Evolutionary conservation across 495 filamentous ascomycete species (phyloP).

Genomic region (Cercophora scortea): DNA sequence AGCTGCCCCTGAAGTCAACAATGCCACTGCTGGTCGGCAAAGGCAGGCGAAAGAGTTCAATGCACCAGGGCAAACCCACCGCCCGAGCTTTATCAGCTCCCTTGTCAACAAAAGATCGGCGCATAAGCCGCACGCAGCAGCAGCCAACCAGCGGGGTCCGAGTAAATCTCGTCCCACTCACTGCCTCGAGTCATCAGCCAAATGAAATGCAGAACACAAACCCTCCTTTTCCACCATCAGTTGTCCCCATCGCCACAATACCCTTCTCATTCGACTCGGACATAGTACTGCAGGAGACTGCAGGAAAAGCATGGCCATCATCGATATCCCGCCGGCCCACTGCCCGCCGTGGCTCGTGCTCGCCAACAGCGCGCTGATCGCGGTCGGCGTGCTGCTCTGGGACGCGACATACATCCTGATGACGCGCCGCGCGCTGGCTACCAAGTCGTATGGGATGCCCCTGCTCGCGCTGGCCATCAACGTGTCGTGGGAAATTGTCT

Average conservation of each 20-base stretch:
- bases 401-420: slow-evolving; percentile 35
- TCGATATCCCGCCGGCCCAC: slow-evolving; percentile 29
- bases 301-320: slow-evolving; percentile 27
- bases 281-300: background rate
- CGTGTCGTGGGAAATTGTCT: slow-evolving; percentile 38
- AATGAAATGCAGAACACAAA: background rate
- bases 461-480: slow-evolving; percentile 35
- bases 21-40: too few species aligned
- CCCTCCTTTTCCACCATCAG: too few species aligned
- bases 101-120: too few species aligned
- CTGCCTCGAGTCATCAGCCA: background rate
- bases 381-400: slow-evolving; percentile 32
- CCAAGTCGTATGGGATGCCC: slow-evolving; percentile 40
- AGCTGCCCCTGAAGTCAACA: too few species aligned
- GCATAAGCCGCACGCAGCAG: too few species aligned
- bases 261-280: too few species aligned
- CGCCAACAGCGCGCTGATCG: slow-evolving; percentile 27
- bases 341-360: slow-evolving; percentile 26
- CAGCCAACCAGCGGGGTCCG: too few species aligned
- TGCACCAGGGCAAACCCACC: too few species aligned
- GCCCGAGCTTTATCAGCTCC: too few species aligned
- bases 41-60: too few species aligned
- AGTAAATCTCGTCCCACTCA: too few species aligned
- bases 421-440: slow-evolving; percentile 24
- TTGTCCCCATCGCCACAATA: too few species aligned